Evolutionary conservation across 2,329 filamentous ascomycete species (phyloP), one percentile per base, ranked within the genome.

Genomic region (Aspergillus thermomutatus): DNA sequence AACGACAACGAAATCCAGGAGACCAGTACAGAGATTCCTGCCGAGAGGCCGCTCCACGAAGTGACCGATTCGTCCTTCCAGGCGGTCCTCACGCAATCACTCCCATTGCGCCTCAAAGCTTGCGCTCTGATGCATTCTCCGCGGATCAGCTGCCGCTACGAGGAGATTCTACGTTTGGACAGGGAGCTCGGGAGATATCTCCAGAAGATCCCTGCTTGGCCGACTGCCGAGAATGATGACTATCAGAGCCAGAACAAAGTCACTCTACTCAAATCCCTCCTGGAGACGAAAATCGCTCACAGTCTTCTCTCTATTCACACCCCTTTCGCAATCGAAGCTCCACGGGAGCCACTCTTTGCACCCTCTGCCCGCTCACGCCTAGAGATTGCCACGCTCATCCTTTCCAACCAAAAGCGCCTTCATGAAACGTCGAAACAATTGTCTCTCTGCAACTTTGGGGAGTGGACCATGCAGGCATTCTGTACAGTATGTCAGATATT

Each of bases 1-100:
- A 75, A 79, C 28, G 81, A 84, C 56, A 75, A 79, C 28, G 77
- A 80, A 8, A 70, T 84, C 19, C 66, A 70, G n/a, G 69, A 72
- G 51, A 56, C 40, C n/a, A 69, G 58, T 19, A 68, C 63, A 0
- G 69, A 72, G 21, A 51, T 66, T 21, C 76, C 74, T 0, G 51
- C 57, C n/a, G 63, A 64, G 9, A 65, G 65, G 3, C 68, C 70
- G 3, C n/a, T 68, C 10, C 54, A 59, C n/a, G 66, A 72, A n/a
- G 58, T 69, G 14, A 77, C 75, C 3, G 73, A 75, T 55, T 72
- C 67, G 4, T 73, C 72, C 0, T 77, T 74, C 52, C 72, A 72
- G 28, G 64, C 63, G 17, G 60, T 60, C 10, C 55, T 74, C 41
- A 60, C 58, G 19, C 66, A 63, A 31, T 75, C 71, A 9, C 66